Evolutionary conservation across 305 asterid species (phyloP), one percentile per base, ranked within the genome.

Genomic region (Fraxinus platypoda): DNA sequence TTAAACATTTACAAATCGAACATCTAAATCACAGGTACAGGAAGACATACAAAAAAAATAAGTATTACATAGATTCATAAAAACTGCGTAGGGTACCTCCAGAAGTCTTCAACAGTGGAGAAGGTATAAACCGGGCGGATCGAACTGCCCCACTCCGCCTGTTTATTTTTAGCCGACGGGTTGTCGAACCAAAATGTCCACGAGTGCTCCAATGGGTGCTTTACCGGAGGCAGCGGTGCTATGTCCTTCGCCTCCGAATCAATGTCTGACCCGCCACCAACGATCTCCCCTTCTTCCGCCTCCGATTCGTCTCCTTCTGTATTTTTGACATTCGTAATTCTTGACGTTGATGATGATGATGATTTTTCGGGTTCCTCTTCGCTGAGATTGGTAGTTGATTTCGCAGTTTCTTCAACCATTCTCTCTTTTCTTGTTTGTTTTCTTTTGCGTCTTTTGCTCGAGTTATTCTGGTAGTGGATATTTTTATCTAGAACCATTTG

Each of bases 181-280:
- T 87, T 94, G 78, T 94, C 97, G 54, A 94, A 94, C 98, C 98
- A 96, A 88, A 96, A 96, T 3, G 99, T 96, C 99, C 99, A 96
- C 0, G 98, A 87, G 80, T 93, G 91, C 88, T 96, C 98, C 49
- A 96, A 84, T 0, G 92, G 95, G 83, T 96, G 98, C 87, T 79
- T 89, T 1, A 79, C 19, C 13, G 82, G 80, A 35, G 86, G 70
- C 78, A 88, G 83, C 88, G 80, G 74, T 12, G 76, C 87, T 66
- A 77, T 35, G 83, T 85, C 85, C 77, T 80, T 66, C 13, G 81
- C 52, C 62, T 83, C 80, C 25, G 77, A 76, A 17, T 87, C 81
- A 28, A 84, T 90, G 23, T 91, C 92, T 11, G 83, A 74, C 68
- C 88, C 91, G 57, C 78, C 92, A 9, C 84, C 90, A 49, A 88